These are phyloP conservation scores for Micractinium sp. DNA, from an alignment of 139 green algal species.

Conservation along the genomic window DNA sequence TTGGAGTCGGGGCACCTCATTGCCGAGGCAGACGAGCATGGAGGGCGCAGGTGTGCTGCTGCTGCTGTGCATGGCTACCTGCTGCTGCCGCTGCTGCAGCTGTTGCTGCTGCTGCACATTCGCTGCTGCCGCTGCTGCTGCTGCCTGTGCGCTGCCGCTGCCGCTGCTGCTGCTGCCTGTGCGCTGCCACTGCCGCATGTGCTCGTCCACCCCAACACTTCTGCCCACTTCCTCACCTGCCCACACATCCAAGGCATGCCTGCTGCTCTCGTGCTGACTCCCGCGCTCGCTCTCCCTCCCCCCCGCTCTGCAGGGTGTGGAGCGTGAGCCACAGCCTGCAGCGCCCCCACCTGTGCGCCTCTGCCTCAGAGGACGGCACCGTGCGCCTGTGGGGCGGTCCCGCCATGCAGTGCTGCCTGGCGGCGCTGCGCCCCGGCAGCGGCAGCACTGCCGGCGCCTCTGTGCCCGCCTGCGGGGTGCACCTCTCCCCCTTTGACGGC, in stretches of 20 bases:
- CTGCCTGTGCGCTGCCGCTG: no score
- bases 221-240: no score
- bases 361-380: constrained; percentile 83
- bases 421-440: constrained; percentile 40
- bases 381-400: constrained; percentile 79
- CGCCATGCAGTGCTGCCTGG: constrained; percentile 41
- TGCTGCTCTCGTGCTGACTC: background rate
- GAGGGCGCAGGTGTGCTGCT: constrained; percentile 55
- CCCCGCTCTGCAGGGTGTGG: constrained; percentile 72
- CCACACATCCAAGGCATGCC: background rate
- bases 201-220: no score
- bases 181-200: no score
- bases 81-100: background rate
- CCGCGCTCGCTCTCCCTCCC: background rate
- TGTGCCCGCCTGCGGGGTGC: constrained; percentile 73
- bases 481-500: constrained; percentile 67
- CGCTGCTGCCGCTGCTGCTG: no score
- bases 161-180: no score
- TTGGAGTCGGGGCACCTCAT: constrained; percentile 72
- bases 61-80: background rate
- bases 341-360: constrained; percentile 65
- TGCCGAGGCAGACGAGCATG: constrained; percentile 68
- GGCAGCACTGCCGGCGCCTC: background rate
- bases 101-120: no score
- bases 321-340: constrained; percentile 72